phyloP scores from a whole-genome alignment of 176 grass and related monocot species.

The Alloteropsis semialata region DNA sequence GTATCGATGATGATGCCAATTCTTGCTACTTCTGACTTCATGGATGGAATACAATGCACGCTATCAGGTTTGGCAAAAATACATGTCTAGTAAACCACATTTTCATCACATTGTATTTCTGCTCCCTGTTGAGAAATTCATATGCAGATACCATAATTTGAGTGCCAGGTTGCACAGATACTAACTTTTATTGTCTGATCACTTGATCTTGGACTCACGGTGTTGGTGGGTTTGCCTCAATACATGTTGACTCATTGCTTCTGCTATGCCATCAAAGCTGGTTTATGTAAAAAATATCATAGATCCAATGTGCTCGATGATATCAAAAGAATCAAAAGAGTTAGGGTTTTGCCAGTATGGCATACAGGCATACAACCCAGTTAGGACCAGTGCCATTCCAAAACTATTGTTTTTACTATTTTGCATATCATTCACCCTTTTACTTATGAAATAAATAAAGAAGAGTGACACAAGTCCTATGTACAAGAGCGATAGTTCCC shows the following conservation, averaged over 20 bases:
- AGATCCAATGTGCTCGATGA: background rate
- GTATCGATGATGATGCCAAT: slow-evolving; percentile 84
- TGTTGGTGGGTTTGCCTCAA: background rate
- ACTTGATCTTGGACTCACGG: background rate
- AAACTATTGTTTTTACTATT: background rate
- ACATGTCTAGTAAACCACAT: background rate
- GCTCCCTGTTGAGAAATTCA: background rate
- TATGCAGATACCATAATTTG: background rate
- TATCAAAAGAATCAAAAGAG: background rate
- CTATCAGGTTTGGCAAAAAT: slow-evolving; percentile 67
- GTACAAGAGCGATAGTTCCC: background rate
- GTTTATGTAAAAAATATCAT: background rate
- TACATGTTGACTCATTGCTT: background rate
- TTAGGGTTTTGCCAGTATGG: background rate
- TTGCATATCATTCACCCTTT: background rate
- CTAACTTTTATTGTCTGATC: background rate
- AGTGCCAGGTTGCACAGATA: background rate
- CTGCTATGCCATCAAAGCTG: background rate
- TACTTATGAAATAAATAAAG: no score
- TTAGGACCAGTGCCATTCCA: background rate
- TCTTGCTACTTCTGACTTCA: slow-evolving; percentile 84
- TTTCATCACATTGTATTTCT: background rate
- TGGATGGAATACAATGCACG: slow-evolving; percentile 92
- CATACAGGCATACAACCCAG: background rate
- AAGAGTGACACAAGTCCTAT: background rate